Evolutionary conservation across 768 basidiomycete species (phyloP), one percentile per base, ranked within the genome.

Genomic region (Amanita thiersii): DNA sequence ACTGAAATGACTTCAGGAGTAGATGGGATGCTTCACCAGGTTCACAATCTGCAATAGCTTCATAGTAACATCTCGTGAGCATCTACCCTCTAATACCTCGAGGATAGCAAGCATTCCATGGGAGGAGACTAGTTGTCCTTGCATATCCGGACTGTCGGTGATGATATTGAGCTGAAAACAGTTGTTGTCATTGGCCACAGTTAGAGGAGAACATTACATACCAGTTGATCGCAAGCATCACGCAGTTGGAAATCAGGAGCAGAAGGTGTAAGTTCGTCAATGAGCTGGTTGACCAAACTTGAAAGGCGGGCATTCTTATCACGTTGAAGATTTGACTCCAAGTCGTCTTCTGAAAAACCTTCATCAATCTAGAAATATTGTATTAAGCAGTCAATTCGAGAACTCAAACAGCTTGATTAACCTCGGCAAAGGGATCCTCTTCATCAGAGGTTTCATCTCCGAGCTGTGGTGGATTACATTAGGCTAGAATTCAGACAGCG

Each of bases 341-440:
- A 68, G 55, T 94, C 92, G 47, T 90, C 86, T 50, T 93, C 89
- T 1, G 79, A 82, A 50, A 91, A 93, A 5, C 85, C 87, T 66
- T 93, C 92, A 52, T 96, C 91, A 45, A 94, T 93, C 86, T 85
- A 47, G 24, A n/a, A 40, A 15, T 21, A 29, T 20, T n/a, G 1
- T 33, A 28, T n/a, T 14, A 14, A 17, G 30, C 12, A 25, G 11
- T 18, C 1, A 37, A 24, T 21, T 23, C 25, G 12, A 21, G 29
- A 34, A 29, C 3, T 10, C 11, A 34, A n/a, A 7, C 9, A 20
- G 36, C 10, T 7, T 46, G 28, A 24, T 8, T 36, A 50, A 88
- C 89, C 68, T 92, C 89, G 2, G 94, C 92, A 52, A 99, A 99
- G 1, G 96, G 94, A 66, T 99, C 92, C 40, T 91, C 88, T 39